Percentiles rank a stretch among this genome's conserved stretches.
Evolutionary conservation across 352 stramenopile genomes (phyloP).

Genomic region (Phytopythium montanum): DNA sequence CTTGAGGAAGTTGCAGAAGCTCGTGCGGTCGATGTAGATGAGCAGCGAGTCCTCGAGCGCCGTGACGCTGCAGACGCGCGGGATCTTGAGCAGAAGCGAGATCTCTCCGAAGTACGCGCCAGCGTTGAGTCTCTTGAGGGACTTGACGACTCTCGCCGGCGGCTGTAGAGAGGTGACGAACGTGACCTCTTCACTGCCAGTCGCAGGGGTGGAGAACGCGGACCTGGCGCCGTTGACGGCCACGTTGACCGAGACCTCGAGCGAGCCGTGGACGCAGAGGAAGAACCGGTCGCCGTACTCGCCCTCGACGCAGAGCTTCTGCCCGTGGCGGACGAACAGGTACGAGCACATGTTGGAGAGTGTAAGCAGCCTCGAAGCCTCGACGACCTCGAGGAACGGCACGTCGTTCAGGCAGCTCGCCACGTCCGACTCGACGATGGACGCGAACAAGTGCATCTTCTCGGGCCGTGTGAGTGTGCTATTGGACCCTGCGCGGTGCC

Average conservation of each 20-base stretch:
- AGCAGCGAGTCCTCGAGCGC: constrained; percentile 59
- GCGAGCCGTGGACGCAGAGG: constrained; percentile 56
- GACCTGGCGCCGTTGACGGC: constrained; percentile 21
- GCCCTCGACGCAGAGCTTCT: constrained; percentile 50
- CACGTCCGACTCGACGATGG: constrained; percentile 66
- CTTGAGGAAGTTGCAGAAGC: constrained; percentile 74
- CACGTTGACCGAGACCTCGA: constrained; percentile 45
- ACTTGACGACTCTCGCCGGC: constrained; percentile 33
- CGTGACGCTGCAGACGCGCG: constrained; percentile 60
- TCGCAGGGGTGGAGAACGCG: constrained; percentile 15
- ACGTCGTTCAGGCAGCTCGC: constrained; percentile 65
- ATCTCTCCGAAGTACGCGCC: constrained; percentile 76
- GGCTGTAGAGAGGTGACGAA: constrained; percentile 13
- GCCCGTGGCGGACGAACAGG: constrained; percentile 41
- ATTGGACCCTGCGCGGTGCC: constrained; percentile 13
- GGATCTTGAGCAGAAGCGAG: constrained; percentile 65
- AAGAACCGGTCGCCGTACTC: constrained; percentile 67
- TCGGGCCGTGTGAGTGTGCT: constrained; percentile 35
- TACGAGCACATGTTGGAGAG: constrained; percentile 71
- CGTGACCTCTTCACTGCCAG: neutral
- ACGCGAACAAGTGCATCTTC: constrained; percentile 59
- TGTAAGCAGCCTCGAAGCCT: constrained; percentile 50
- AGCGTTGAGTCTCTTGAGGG: constrained; percentile 44
- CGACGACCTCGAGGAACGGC: constrained; percentile 59
- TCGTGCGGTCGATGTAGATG: constrained; percentile 61